Percentiles rank a stretch among this genome's conserved stretches.
phyloP scores from a whole-genome alignment of 257 asterid genomes.

The Nicotiana undulata region DNA sequence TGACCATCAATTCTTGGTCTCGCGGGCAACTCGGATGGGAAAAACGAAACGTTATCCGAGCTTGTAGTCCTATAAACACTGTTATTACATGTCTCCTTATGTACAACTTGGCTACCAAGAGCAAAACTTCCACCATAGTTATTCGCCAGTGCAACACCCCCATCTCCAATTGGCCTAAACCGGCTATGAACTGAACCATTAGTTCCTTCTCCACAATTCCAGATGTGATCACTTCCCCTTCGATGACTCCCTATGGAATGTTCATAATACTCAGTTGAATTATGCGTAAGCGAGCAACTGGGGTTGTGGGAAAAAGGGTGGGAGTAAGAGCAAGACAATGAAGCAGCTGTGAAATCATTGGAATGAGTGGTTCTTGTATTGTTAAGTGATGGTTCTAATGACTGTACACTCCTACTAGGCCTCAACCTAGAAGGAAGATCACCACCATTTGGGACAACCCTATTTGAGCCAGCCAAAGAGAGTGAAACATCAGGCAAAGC shows the following conservation, averaged over 20 bases:
- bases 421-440: conserved; percentile 21
- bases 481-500: conserved; percentile 54
- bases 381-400: conserved; percentile 54
- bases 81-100: conserved; percentile 46
- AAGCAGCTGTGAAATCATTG: conserved; percentile 50
- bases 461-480: conserved; percentile 10
- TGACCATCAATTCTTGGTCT: conserved; percentile 56
- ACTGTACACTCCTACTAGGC: conserved; percentile 65
- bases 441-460: neutral
- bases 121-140: conserved; percentile 44
- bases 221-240: conserved; percentile 60
- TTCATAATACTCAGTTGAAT: conserved; percentile 68
- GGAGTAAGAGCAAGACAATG: conserved; percentile 69
- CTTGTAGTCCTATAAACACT: conserved; percentile 44
- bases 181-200: conserved; percentile 96
- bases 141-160: conserved; percentile 57
- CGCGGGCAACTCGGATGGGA: conserved; percentile 90
- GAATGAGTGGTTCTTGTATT: conserved; percentile 47
- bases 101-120: conserved; percentile 27
- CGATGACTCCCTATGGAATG: conserved; percentile 59
- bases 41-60: conserved; percentile 67
- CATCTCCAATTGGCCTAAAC: conserved; percentile 86
- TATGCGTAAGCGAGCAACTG: conserved; percentile 80
- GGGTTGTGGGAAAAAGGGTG: conserved; percentile 70
- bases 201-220: conserved; percentile 98